A percentile compares a stretch with the other conserved stretches of the same genome.
phyloP scores from a whole-genome alignment of 164 flowering plant species.

The Stephania yunnanensis region DNA sequence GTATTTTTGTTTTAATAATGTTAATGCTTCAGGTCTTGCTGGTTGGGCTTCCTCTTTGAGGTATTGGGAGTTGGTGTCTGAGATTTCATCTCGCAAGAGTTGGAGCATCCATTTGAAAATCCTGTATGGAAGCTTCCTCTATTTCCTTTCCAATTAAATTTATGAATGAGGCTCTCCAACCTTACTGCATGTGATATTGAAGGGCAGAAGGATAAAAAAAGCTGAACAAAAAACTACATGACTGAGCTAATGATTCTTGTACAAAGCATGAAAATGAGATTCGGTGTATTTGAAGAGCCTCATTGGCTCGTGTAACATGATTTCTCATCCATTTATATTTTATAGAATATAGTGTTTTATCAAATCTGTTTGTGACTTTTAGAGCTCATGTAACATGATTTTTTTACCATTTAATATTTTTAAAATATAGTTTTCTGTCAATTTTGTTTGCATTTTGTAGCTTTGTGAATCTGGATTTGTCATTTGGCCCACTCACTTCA shows the following conservation, averaged over 20 bases:
- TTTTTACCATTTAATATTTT: neutral
- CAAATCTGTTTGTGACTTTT: neutral
- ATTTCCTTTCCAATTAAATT: neutral
- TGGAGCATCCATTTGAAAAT: slow-evolving; percentile 6
- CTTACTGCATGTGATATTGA: slow-evolving; percentile 4
- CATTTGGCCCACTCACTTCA: neutral
- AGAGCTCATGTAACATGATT: slow-evolving; percentile 5
- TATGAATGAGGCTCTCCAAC: slow-evolving; percentile 8
- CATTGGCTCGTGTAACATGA: slow-evolving; percentile 9
- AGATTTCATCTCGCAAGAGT: neutral
- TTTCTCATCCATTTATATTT: neutral
- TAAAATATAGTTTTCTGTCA: neutral
- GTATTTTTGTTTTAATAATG: neutral
- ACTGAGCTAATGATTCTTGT: slow-evolving; percentile 18
- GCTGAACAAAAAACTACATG: slow-evolving; percentile 6
- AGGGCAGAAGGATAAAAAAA: neutral
- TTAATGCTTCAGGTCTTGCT: slow-evolving; percentile 6
- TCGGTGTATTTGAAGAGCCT: neutral
- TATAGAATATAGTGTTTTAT: neutral
- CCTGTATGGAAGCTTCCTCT: slow-evolving; percentile 14
- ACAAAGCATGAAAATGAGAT: slow-evolving; percentile 13
- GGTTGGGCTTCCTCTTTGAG: slow-evolving; percentile 7
- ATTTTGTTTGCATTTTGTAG: neutral
- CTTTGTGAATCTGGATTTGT: neutral
- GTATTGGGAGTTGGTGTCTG: neutral